A percentile compares a stretch with the other conserved stretches of the same genome.
Evolutionary conservation across 192 early-diverging fungal genomes (phyloP).

Genomic region (Neocallimastix lanati): DNA sequence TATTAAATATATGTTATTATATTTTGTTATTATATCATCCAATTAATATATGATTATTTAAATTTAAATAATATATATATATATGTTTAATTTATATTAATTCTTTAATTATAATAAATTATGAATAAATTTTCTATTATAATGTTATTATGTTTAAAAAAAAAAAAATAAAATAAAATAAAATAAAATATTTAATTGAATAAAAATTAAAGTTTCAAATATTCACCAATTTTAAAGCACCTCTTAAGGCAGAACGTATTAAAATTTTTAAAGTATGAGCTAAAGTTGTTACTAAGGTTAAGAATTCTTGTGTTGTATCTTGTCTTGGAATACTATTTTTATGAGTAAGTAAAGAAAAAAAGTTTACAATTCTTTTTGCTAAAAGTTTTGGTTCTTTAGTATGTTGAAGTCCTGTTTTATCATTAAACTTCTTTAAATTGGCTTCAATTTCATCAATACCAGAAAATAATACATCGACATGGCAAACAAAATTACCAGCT

Average conservation of each 20-base stretch:
- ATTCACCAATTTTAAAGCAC: constrained; percentile 66
- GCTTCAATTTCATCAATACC: constrained; percentile 74
- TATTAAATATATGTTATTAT: no score
- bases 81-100: no score
- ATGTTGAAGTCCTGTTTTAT: constrained; percentile 33
- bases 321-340: constrained; percentile 16
- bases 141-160: no score
- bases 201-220: no score
- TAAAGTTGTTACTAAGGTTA: constrained; percentile 72
- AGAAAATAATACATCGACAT: constrained; percentile 79
- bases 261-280: constrained; percentile 84
- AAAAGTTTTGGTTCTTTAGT: constrained; percentile 86
- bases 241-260: constrained; percentile 71
- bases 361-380: constrained; percentile 83
- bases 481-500: constrained; percentile 69
- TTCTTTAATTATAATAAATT: no score
- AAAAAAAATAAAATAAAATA: no score
- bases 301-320: constrained; percentile 64
- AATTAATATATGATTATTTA: no score
- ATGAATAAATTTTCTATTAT: no score
- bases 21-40: no score
- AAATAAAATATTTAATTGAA: no score
- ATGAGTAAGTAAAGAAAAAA: constrained; percentile 76
- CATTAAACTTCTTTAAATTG: constrained; percentile 44
- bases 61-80: no score